These are phyloP conservation scores for Sporothrix euskadiensis DNA, from an alignment of 2,329 filamentous ascomycete species.

Conservation along the genomic window DNA sequence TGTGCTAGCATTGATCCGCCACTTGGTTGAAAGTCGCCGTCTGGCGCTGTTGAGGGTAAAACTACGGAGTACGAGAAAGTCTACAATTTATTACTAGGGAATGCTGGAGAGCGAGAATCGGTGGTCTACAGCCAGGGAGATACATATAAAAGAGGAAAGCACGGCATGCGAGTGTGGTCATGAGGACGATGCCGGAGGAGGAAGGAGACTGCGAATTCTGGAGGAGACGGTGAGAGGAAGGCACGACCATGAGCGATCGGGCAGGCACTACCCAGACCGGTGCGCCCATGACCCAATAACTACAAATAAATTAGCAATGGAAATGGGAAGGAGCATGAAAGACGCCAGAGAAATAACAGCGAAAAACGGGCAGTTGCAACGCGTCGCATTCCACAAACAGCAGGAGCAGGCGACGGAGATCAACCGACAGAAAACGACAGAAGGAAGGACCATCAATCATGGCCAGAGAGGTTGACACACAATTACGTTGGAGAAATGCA, in stretches of 20 bases:
- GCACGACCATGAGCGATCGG: neutral
- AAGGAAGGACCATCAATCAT: neutral
- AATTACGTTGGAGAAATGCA: neutral
- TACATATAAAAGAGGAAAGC: neutral
- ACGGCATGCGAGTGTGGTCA: neutral
- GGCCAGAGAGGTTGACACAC: neutral
- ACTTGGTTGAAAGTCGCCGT: neutral
- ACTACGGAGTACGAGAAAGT: neutral
- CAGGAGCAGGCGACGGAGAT: neutral
- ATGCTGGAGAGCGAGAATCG: neutral
- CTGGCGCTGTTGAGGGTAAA: neutral
- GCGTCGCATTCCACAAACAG: slow-evolving; percentile 16
- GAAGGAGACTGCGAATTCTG: neutral
- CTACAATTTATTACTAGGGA: neutral
- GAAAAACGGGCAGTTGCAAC: neutral
- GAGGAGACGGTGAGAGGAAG: slow-evolving; percentile 9
- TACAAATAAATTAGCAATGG: slow-evolving; percentile 11
- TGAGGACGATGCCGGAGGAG: slow-evolving; percentile 15
- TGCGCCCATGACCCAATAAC: neutral
- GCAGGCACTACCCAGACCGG: neutral
- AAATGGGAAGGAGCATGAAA: slow-evolving; percentile 1
- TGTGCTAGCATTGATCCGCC: slow-evolving; percentile 18
- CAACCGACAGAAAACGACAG: neutral
- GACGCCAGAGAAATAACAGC: neutral
- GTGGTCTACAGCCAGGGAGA: neutral